Base-by-base conservation (phyloP, 2,329 filamentous ascomycete genomes). In the Eutypella sp. region DNA sequence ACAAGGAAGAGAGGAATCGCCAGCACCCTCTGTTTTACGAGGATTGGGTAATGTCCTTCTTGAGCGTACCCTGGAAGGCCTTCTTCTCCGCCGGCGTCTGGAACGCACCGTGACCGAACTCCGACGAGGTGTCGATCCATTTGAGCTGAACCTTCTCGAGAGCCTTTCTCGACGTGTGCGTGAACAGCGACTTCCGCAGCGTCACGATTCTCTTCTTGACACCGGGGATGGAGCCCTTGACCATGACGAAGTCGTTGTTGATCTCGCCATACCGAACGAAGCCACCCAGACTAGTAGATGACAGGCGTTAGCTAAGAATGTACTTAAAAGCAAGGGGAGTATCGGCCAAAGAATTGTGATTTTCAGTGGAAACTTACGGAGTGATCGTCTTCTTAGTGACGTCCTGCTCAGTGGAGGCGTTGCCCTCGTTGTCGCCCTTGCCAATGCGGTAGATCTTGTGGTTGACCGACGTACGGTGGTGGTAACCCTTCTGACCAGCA, bases 371-470 rank as follows among this genome's bases (percentile, higher is more conserved):
- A 55, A 92, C 92, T 71, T 93, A 97, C 92, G 92, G 92, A 71
- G 92, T 97, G 75, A 99, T 99, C 72, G 82, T 85, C 88, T 99
- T 99, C 87, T 96, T 96, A 79, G 91, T 95, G 70, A 95, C 83
- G 69, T 99, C 93, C 68, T 92, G 84, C 57, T 96, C 89, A 59
- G 93, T 99, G 48, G 92, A 87, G 64, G 89, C 93, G 76, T 90
- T 96, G 73, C 85, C 85, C 70, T 93, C 89, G 66, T 93, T 89
- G 59, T 81, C 79, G 65, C 82, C 92, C 85, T 93, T 95, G 70
- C 92, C 93, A 63, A 99, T 88, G 62, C 93, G 89, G 89, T 97
- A 99, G 71, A 99, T 76, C 88, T 99, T 99, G 89, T 99, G 93
- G 88, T 99, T 99, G 81, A 93, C 88, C 57, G 93, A 97, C 69